phyloP scores from a whole-genome alignment of 768 basidiomycete species.

The Rhizopogon sp. region DNA sequence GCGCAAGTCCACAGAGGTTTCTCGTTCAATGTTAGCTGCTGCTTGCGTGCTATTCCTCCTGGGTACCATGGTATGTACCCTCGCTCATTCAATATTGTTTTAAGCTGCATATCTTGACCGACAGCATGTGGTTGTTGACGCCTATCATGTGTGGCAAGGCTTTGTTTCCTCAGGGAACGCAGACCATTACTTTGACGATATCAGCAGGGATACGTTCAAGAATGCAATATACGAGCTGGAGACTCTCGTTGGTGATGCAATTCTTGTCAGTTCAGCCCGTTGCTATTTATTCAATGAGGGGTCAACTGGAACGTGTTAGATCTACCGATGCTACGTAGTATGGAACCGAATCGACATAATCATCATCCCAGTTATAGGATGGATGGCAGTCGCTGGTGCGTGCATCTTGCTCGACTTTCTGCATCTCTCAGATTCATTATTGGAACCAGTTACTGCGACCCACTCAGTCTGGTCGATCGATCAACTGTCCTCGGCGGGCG shows the following conservation, averaged over 20 bases:
- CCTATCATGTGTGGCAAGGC: background rate
- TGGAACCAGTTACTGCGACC: background rate
- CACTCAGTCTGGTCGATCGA: conserved; percentile 2
- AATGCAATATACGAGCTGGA: conserved; percentile 10
- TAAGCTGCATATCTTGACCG: background rate
- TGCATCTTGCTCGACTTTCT: background rate
- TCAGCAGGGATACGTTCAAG: conserved; percentile 2
- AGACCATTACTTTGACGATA: background rate
- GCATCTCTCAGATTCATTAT: background rate
- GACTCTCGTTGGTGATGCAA: conserved; percentile 11
- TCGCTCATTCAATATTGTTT: background rate
- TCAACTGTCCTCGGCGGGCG: background rate
- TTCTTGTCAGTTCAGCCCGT: conserved; percentile 7
- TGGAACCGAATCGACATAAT: conserved; percentile 1
- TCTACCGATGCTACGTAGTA: conserved; percentile 7
- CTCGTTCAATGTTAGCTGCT: background rate
- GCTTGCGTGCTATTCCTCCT: conserved; percentile 1
- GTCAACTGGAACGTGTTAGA: conserved; percentile 2
- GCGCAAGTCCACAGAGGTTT: background rate
- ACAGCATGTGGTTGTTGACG: conserved; percentile 2
- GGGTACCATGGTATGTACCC: background rate
- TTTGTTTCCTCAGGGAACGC: background rate
- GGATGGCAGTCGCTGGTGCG: background rate
- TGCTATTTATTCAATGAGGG: background rate
- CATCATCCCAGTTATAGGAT: background rate